phyloP scores from a whole-genome alignment of 306 rosid species.

The Pachyrhizus erosus region DNA sequence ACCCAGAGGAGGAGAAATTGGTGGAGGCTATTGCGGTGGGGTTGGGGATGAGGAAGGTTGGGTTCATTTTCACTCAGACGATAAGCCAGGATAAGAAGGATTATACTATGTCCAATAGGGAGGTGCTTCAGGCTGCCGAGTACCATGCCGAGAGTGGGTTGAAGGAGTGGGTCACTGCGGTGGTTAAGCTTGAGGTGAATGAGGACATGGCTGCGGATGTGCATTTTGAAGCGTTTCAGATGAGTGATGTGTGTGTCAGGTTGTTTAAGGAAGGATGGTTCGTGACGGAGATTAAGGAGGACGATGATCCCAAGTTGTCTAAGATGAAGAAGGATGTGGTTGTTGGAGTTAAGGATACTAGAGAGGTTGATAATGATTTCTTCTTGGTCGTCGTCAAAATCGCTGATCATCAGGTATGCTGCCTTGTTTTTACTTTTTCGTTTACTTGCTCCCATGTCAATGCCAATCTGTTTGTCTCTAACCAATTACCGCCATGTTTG shows the following conservation, averaged over 20 bases:
- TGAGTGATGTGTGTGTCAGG: constrained; percentile 86
- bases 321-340: constrained; percentile 93
- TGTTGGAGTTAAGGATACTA: constrained; percentile 89
- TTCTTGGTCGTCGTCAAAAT: constrained; percentile 96
- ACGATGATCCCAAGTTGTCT: constrained; percentile 84
- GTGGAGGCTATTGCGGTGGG: constrained; percentile 91
- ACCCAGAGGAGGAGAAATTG: constrained; percentile 77
- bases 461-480: constrained; percentile 15
- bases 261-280: constrained; percentile 92
- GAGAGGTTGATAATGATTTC: constrained; percentile 94
- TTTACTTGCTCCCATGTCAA: background rate
- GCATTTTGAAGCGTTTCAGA: constrained; percentile 96
- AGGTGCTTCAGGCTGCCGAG: constrained; percentile 94
- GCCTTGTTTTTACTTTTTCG: background rate
- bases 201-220: constrained; percentile 89
- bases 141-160: constrained; percentile 84
- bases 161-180: constrained; percentile 97
- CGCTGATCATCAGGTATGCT: constrained; percentile 82
- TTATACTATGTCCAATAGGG: constrained; percentile 81
- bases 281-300: constrained; percentile 70
- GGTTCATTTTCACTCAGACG: constrained; percentile 90
- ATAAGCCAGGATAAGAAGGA: constrained; percentile 88
- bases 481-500: background rate
- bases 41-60: constrained; percentile 85
- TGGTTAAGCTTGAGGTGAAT: constrained; percentile 90